Base-by-base conservation (phyloP, 805 yeast genomes). In the Candida methanosorbosa region DNA sequence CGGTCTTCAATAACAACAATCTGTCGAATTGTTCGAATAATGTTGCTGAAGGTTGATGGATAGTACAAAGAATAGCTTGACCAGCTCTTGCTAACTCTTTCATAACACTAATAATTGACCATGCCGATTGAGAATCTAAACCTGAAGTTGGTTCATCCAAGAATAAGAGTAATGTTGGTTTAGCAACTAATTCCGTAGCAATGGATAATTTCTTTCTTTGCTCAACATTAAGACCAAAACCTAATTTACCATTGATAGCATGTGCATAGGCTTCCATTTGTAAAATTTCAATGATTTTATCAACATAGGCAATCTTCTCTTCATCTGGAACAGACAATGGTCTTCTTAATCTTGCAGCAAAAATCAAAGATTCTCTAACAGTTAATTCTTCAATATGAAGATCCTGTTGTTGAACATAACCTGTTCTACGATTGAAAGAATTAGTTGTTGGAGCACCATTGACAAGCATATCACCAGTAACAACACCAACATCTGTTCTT, bases 121-220 rank as follows among this genome's bases (percentile, higher is more conserved):
- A 67, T 11, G 80, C 73, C 19, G 79, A 69, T 46, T 68, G 72
- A 4, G 79, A 68, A 45, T 74, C 79, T 41, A 72, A 54, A 27
- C 79, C 79, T 23, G 78, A 72, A 14, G 79, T 74, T 23, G 78
- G 78, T 48, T 74, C 80, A 57, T 74, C 80, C 38, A 75, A 56
- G 48, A 75, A 73, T 24, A 68, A 48, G 36, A 75, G 53, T 32
- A 74, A 54, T 5, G 70, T 59, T 13, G 78, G 78, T 40, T 69
- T 71, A 12, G 77, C 70, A 34, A 70, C 77, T 28, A 72, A 52
- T 45, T 72, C 77, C 13, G 70, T 72, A 30, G 75, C 78, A 48
- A 72, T 70, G 2, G 76, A 68, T 36, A 72, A 51, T 42, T 70
- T 62, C 51, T 72, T 71, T 39, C 72, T 59, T 49, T 72, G 76